Conservation (phyloP, 495 filamentous ascomycete genomes). For the Neurospora discreta region DNA sequence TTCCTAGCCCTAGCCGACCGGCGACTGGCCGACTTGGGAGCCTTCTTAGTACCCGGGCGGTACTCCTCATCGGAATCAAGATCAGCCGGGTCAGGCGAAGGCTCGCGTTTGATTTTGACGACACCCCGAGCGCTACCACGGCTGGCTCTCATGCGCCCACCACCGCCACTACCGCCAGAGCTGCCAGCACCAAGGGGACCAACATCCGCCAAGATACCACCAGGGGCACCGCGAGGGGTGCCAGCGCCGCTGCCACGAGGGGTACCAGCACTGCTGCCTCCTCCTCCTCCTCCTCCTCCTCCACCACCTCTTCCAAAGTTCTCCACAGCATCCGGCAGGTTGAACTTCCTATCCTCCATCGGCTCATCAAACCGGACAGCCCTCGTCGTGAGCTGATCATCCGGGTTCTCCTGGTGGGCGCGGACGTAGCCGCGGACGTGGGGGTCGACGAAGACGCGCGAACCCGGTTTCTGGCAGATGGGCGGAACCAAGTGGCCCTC, state of each 20-base stretch:
- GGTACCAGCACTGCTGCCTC: not conserved
- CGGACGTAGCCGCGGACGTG: slow-evolving; percentile 22
- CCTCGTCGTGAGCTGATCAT: slow-evolving; percentile 4
- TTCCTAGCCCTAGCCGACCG: slow-evolving; percentile 1
- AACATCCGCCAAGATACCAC: not conserved
- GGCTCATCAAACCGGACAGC: slow-evolving; percentile 18
- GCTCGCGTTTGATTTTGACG: not conserved
- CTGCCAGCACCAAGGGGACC: not conserved
- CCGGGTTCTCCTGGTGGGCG: slow-evolving; percentile 2
- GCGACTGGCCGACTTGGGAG: not conserved
- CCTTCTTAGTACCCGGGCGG: not conserved
- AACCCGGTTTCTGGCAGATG: slow-evolving; percentile 8
- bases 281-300: not conserved
- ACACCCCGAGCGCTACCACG: not conserved
- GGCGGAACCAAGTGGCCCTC: slow-evolving; percentile 29
- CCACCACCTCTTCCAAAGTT: not conserved
- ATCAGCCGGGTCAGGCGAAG: slow-evolving; percentile 1
- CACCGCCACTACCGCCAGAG: not conserved
- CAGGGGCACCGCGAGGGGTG: not conserved
- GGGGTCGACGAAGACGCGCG: slow-evolving; percentile 2
- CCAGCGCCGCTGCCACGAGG: not conserved
- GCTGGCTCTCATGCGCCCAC: not conserved
- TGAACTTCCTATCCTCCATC: slow-evolving; percentile 17
- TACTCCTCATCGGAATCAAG: slow-evolving; percentile 4
- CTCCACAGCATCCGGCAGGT: slow-evolving; percentile 13